A percentile compares a stretch with the other conserved stretches of the same genome.
phyloP scores from a whole-genome alignment of 2,329 filamentous ascomycete species.

The Cryphonectria carpinicola region DNA sequence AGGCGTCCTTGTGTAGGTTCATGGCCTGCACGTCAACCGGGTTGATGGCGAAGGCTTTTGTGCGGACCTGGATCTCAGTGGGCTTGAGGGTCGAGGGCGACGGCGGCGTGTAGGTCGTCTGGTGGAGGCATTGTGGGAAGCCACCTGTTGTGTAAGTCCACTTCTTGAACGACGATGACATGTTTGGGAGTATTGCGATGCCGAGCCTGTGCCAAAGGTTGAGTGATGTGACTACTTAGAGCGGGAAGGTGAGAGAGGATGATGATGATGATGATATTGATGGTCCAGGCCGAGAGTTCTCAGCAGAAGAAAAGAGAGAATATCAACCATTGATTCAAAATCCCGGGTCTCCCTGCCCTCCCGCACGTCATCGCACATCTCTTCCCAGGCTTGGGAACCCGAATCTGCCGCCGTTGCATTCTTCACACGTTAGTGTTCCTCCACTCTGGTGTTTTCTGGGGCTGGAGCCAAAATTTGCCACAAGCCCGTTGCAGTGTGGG shows the following conservation, averaged over 20 bases:
- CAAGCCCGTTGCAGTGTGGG: neutral
- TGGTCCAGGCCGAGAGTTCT: neutral
- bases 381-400: neutral
- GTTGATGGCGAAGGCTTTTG: conserved; percentile 31
- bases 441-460: neutral
- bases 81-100: conserved; percentile 9
- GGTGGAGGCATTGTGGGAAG: conserved; percentile 20
- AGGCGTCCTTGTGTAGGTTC: conserved; percentile 10
- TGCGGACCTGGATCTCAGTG: conserved; percentile 25
- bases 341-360: neutral
- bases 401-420: neutral
- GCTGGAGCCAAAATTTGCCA: neutral
- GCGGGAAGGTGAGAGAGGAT: neutral
- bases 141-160: conserved; percentile 16
- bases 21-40: conserved; percentile 32
- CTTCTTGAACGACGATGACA: conserved; percentile 9
- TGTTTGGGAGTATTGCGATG: neutral
- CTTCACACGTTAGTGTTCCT: neutral
- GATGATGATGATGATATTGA: neutral
- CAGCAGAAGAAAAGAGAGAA: neutral
- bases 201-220: neutral
- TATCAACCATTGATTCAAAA: neutral
- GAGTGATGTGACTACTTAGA: neutral
- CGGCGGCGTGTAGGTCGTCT: conserved; percentile 6
- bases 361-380: conserved; percentile 4